A percentile compares a stretch with the other conserved stretches of the same genome.
phyloP scores from a whole-genome alignment of 306 rosid genomes.

The Parietaria judaica region DNA sequence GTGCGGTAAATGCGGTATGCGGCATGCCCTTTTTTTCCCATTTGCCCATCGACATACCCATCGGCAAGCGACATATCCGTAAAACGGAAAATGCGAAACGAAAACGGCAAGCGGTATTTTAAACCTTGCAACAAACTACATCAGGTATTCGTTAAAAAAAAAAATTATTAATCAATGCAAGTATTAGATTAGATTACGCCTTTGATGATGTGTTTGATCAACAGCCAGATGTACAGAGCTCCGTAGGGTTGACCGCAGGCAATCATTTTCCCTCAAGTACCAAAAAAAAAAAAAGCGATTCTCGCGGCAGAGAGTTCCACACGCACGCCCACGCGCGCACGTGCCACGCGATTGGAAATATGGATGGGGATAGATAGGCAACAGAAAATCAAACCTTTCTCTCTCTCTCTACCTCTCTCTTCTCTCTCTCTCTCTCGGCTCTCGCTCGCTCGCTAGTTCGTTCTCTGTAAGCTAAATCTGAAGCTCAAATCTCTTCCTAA shows the following conservation, averaged over 20 bases:
- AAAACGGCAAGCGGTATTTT: too few species aligned
- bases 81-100: too few species aligned
- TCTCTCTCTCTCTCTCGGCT: conserved; percentile 10
- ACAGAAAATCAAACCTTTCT: background rate
- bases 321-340: background rate
- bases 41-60: too few species aligned
- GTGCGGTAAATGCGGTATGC: too few species aligned
- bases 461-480: conserved; percentile 18
- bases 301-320: conserved; percentile 16
- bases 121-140: too few species aligned
- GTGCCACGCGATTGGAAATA: background rate
- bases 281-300: conserved; percentile 15
- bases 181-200: too few species aligned
- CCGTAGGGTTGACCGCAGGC: background rate
- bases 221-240: too few species aligned
- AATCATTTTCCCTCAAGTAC: background rate
- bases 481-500: background rate
- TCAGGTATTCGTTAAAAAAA: too few species aligned
- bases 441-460: conserved; percentile 11
- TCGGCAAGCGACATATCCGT: too few species aligned
- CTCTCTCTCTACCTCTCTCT: background rate
- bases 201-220: too few species aligned
- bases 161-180: too few species aligned
- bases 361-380: background rate
- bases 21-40: too few species aligned